Base-by-base conservation (phyloP, 2,329 filamentous ascomycete species). In the Botryotinia convoluta region DNA sequence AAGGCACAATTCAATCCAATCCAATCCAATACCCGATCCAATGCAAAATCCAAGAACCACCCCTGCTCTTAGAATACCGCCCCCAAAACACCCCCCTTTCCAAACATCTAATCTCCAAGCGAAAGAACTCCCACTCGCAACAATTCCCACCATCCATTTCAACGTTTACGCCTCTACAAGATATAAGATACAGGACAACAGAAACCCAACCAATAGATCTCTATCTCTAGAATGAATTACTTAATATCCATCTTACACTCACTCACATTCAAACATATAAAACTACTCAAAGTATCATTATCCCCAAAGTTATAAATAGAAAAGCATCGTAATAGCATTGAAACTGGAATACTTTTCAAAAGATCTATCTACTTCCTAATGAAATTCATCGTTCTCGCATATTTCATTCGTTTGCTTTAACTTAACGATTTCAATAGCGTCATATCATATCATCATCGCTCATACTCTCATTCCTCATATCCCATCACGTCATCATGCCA, bases 381-480 rank as follows among this genome's bases (percentile, higher is more conserved):
- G 20, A n/a, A n/a, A 20, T n/a, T 29, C 10, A 3, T 42, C 48
- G 18, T 42, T 18, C 1, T 32, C 12, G 35, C 26, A 69, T 42
- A 32, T 26, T 57, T 18, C 4, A 48, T n/a, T 62, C 10, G 14
- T n/a, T 37, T 32, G 29, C 18, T n/a, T n/a, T 9, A 2, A 44
- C n/a, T 51, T 14, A 16, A 51, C 14, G 63, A 54, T 26, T 51
- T 69, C 12, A 26, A n/a, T 22, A 59, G 10, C 18, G 42, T 69
- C 35, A 42, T 42, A 68, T 68, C 64, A 54, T 29, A 39, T 68
- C 64, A 29, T 68, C 22, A 54, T 68, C 64, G 12, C 32, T 51
- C 63, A 35, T 67, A 10, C n/a, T n/a, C 42, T 68, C 64, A 51
- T 54, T 32, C 48, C 8, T 57, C 44, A 62, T 61, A 65, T 35